Evolutionary conservation across 2,329 filamentous ascomycete genomes (phyloP).

Genomic region (Sporothrix pseudoabietina): DNA sequence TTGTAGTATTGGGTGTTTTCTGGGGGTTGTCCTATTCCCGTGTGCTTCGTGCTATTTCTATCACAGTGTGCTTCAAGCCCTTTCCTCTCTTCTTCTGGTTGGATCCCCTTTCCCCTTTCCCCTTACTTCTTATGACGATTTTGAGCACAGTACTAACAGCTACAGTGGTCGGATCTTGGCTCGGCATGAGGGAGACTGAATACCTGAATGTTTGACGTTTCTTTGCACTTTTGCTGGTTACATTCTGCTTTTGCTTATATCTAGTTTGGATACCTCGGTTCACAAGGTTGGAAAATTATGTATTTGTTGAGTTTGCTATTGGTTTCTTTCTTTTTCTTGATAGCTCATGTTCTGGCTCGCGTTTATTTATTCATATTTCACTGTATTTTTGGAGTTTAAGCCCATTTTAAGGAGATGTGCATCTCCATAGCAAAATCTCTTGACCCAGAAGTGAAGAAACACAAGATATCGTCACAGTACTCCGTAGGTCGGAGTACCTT

Average conservation of each 20-base stretch:
- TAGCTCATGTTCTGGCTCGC: not conserved
- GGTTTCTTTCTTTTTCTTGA: slow-evolving; percentile 3
- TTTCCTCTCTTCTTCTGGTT: slow-evolving; percentile 2
- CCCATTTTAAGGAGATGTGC: not conserved
- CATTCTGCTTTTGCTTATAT: slow-evolving; percentile 12
- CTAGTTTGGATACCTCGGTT: not conserved
- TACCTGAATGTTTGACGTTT: not conserved
- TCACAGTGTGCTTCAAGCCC: not conserved
- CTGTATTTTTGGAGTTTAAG: not conserved
- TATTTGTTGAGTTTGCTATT: not conserved
- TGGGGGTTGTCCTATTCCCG: not conserved
- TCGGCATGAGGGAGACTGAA: not conserved
- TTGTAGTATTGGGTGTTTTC: not conserved
- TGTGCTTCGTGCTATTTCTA: not conserved
- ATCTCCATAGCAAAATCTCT: too few relatives aligned
- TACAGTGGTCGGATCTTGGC: slow-evolving; percentile 29
- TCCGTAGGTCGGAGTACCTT: not conserved
- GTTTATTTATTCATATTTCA: not conserved
- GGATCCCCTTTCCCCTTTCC: not conserved
- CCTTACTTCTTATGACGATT: not conserved
- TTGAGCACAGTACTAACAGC: slow-evolving; percentile 9
- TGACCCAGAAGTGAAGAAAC: not conserved
- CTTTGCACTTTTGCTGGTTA: not conserved
- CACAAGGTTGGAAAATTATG: not conserved
- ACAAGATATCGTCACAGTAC: not conserved